Evolutionary conservation across 805 yeast genomes (phyloP).

Genomic region (Metschnikowia drakensbergensis): DNA sequence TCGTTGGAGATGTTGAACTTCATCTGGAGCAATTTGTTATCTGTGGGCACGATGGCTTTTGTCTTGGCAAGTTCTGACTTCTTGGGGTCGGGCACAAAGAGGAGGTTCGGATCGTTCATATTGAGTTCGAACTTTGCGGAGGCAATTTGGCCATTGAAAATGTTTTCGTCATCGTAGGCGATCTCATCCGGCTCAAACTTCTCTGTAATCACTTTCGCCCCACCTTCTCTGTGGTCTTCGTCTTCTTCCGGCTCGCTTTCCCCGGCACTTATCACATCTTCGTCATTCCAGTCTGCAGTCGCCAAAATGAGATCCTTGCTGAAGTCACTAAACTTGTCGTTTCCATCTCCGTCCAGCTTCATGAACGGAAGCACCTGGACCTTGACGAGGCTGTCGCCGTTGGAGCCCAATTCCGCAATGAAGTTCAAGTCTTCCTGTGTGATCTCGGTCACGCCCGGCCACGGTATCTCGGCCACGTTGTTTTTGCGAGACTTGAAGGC

Average conservation of each 20-base stretch:
- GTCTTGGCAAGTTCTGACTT: constrained; percentile 16
- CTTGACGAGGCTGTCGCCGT: constrained; percentile 16
- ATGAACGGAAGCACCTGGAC: constrained; percentile 30
- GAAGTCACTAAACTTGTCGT: constrained; percentile 39
- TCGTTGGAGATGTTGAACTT: constrained; percentile 89
- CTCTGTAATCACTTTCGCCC: constrained; percentile 1
- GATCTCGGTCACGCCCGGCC: constrained; percentile 18
- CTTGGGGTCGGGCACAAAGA: constrained; percentile 52
- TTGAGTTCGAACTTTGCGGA: constrained; percentile 53
- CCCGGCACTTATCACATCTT: constrained; percentile 51
- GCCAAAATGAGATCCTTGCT: constrained; percentile 60
- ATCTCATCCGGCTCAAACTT: constrained; percentile 26
- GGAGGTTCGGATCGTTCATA: constrained; percentile 79
- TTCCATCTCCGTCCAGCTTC: constrained; percentile 29
- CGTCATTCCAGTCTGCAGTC: constrained; percentile 77
- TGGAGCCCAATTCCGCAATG: constrained; percentile 24
- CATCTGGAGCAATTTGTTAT: constrained; percentile 49
- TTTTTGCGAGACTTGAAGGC: constrained; percentile 39
- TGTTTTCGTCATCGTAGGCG: constrained; percentile 59
- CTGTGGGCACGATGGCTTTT: constrained; percentile 46
- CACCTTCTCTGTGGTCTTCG: not conserved
- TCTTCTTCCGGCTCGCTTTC: constrained; percentile 17
- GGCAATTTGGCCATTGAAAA: constrained; percentile 65
- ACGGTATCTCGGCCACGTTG: constrained; percentile 4
- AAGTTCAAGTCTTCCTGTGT: constrained; percentile 31